Conservation (phyloP, 441 rosid species). For the Brassica hybrid region DNA sequence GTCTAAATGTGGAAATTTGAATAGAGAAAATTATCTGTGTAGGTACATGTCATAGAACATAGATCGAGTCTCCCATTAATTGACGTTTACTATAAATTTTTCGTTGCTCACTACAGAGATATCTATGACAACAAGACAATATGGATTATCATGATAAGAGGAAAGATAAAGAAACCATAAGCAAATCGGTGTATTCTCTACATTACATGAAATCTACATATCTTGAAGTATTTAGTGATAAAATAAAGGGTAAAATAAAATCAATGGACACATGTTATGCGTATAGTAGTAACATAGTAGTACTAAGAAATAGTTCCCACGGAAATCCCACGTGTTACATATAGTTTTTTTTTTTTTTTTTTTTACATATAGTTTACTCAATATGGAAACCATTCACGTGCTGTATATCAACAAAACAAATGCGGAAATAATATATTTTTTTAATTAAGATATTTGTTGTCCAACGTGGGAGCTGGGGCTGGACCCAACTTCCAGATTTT, state of each 20-base stretch:
- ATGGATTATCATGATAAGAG: too few species aligned
- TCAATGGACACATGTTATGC: neutral
- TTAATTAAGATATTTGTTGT: constrained; percentile 24
- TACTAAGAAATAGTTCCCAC: constrained; percentile 27
- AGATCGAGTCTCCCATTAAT: too few species aligned
- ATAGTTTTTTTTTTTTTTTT: too few species aligned
- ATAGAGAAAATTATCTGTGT: too few species aligned
- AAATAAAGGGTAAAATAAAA: neutral
- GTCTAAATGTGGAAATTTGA: too few species aligned
- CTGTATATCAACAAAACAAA: constrained; percentile 29
- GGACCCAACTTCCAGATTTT: constrained; percentile 33
- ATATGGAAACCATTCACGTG: constrained; percentile 34
- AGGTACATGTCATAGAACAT: too few species aligned
- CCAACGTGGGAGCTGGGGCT: constrained; percentile 22
- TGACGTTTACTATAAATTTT: too few species aligned
- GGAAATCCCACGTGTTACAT: constrained; percentile 40
- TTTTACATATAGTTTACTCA: constrained; percentile 27
- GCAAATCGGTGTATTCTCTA: too few species aligned
- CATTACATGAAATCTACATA: too few species aligned
- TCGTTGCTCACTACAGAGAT: too few species aligned
- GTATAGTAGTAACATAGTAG: neutral
- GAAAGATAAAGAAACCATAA: too few species aligned
- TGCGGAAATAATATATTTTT: neutral
- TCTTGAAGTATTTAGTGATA: neutral
- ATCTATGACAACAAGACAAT: too few species aligned